Evolutionary conservation across 495 filamentous ascomycete genomes (phyloP), one percentile per base, ranked within the genome.

Genomic region (Parathielavia hyrcaniae): DNA sequence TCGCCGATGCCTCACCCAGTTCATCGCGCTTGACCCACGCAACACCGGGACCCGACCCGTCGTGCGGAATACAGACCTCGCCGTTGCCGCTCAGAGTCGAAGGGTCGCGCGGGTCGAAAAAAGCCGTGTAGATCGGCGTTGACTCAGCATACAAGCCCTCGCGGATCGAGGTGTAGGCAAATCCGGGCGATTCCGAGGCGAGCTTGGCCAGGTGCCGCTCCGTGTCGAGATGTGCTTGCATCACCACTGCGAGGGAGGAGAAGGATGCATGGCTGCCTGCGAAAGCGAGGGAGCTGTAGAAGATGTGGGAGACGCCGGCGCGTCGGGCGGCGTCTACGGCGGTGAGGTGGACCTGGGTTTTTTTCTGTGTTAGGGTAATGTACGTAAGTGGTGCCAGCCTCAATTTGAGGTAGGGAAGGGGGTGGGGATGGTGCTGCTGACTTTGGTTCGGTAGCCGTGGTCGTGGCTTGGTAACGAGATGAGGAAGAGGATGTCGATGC

Each of bases 111-210:
- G 72, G 64, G 46, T 81, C 73, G 60, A 83, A 83, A 68, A 84
- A 85, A 0, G 80, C 79, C 1, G 84, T 81, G 66, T 90, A 89
- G 58, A 88, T 76, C 13, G 84, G 84, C 74, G 81, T 87, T 6
- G 79, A 83, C 69, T 87, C 83, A 10, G 78, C 76, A 61, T 88
- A 89, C 32, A 88, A 57, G 0, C 86, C 86, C 69, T 86, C 81
- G 3, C 86, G 75, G 30, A 87, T 64, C 11, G 73, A 51, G 0
- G 84, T 87, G 17, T 71, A 71, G 1, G 80, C 61, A 26, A 69
- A 62, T 5, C 20, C 35, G 0, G 59, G 47, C 11, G 63, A 52
- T 2, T 57, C 5, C 7, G 26, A 58, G 13, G 65, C 56, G 16
- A 79, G 61, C 2, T 68, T 50, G 16, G 70, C 59, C 12, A 88